These are phyloP conservation scores for Fulvia fulva DNA, from an alignment of 2,329 filamentous ascomycete genomes.

Conservation along the genomic window DNA sequence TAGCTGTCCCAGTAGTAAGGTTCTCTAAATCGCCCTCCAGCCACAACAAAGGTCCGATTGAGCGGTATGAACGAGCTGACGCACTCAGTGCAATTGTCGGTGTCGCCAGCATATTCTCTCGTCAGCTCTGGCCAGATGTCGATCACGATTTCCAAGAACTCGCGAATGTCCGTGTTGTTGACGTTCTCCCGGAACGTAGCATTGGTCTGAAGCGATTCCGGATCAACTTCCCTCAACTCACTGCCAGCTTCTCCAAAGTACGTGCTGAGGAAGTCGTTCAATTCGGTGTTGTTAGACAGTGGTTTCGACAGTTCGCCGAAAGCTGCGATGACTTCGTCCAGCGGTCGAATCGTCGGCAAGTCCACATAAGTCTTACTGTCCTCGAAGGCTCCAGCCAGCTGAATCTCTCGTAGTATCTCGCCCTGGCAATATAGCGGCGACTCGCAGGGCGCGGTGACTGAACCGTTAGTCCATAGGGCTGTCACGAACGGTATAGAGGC, in stretches of 20 bases:
- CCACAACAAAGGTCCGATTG: slow-evolving; percentile 66
- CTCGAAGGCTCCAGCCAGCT: slow-evolving; percentile 60
- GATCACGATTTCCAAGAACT: slow-evolving; percentile 62
- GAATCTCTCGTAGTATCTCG: slow-evolving; percentile 58
- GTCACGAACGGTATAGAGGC: slow-evolving; percentile 9
- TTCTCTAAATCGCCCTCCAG: slow-evolving; percentile 67
- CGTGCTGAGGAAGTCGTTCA: slow-evolving; percentile 58
- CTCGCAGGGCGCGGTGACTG: slow-evolving; percentile 60
- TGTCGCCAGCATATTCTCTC: slow-evolving; percentile 52
- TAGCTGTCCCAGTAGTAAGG: slow-evolving; percentile 52
- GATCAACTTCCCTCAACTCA: slow-evolving; percentile 55
- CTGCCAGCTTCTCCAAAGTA: slow-evolving; percentile 63
- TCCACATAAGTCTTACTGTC: slow-evolving; percentile 72
- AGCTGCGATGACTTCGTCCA: slow-evolving; percentile 58
- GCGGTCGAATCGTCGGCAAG: slow-evolving; percentile 54
- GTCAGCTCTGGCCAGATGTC: slow-evolving; percentile 67
- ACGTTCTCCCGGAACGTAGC: slow-evolving; percentile 57
- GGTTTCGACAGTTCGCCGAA: slow-evolving; percentile 59
- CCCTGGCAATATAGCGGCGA: slow-evolving; percentile 66
- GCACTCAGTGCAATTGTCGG: slow-evolving; percentile 53
- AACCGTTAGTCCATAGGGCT: slow-evolving; percentile 58
- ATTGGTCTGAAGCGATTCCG: slow-evolving; percentile 51
- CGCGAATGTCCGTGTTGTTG: slow-evolving; percentile 54
- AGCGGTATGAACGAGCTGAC: slow-evolving; percentile 63
- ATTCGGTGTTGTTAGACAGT: slow-evolving; percentile 58